Conservation (phyloP, 2,329 filamentous ascomycete genomes). For the Zasmidium citrigriseum region DNA sequence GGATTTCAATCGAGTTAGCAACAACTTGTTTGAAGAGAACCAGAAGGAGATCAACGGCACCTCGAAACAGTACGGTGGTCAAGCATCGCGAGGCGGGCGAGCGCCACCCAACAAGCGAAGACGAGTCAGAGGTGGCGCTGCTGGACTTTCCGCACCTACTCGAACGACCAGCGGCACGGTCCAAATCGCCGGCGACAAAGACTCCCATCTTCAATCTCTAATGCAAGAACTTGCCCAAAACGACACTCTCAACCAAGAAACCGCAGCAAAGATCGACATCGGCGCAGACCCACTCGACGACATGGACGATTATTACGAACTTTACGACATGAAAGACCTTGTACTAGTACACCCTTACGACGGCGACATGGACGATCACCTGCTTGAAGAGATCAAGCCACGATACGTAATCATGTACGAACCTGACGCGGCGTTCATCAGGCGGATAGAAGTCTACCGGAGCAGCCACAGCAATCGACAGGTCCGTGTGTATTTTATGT, state of each 20-base stretch:
- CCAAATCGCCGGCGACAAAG: constrained; percentile 77
- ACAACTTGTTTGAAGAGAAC: constrained; percentile 75
- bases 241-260: constrained; percentile 64
- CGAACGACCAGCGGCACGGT: constrained; percentile 74
- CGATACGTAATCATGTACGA: constrained; percentile 99
- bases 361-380: constrained; percentile 90
- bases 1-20: constrained; percentile 83
- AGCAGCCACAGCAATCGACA: constrained; percentile 89
- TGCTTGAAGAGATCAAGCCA: constrained; percentile 92
- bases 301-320: constrained; percentile 88
- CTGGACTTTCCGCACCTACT: constrained; percentile 57
- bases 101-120: constrained; percentile 83
- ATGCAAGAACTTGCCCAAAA: constrained; percentile 83
- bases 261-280: constrained; percentile 70
- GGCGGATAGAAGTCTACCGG: constrained; percentile 90
- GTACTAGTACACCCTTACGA: constrained; percentile 91
- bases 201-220: constrained; percentile 76
- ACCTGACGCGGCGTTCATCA: constrained; percentile 90
- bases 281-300: constrained; percentile 78
- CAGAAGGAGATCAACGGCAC: constrained; percentile 72
- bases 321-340: constrained; percentile 88
- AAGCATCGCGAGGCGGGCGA: constrained; percentile 53
- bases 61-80: constrained; percentile 42
- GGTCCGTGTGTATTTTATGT: constrained; percentile 93
- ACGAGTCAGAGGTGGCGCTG: constrained; percentile 76